Percentiles rank a stretch among this genome's conserved stretches.
These are phyloP conservation scores for Fusarium albosuccineum DNA, from an alignment of 2,329 filamentous ascomycete species.

Conservation along the genomic window DNA sequence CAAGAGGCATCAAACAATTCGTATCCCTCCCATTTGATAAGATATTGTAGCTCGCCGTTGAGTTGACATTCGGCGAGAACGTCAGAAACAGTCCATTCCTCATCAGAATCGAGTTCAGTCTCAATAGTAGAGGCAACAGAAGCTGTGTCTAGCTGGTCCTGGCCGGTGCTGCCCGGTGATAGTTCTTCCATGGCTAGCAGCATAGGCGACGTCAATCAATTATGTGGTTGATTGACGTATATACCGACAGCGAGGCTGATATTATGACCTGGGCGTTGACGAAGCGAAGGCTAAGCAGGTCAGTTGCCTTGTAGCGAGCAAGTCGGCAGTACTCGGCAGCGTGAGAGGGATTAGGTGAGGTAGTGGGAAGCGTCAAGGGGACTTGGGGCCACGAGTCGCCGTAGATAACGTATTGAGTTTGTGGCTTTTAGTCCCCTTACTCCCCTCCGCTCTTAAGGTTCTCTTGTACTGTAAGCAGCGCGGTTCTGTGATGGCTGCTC, in stretches of 20 bases:
- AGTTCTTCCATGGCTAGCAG: not conserved
- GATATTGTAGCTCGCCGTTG: constrained; percentile 46
- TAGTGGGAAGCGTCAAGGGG: not conserved
- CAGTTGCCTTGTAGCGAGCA: not conserved
- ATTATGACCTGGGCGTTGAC: not conserved
- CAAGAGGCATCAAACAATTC: constrained; percentile 57
- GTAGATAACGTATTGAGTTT: not conserved
- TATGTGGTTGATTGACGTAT: constrained; percentile 3
- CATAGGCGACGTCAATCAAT: not conserved
- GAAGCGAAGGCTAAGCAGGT: not conserved
- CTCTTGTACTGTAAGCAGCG: not conserved
- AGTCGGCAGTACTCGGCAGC: not conserved
- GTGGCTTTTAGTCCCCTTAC: not conserved
- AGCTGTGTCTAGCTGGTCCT: constrained; percentile 44
- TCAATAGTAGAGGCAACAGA: constrained; percentile 52
- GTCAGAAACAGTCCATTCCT: constrained; percentile 64
- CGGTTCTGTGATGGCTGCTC: not conserved
- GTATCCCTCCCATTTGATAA: constrained; percentile 56
- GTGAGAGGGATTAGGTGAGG: not conserved
- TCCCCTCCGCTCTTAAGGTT: no score
- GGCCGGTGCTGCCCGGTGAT: constrained; percentile 5
- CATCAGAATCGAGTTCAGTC: constrained; percentile 52
- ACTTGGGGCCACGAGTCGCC: not conserved
- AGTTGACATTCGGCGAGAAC: constrained; percentile 62
- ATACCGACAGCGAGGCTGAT: not conserved